Conservation (phyloP, 176 grass and related monocot genomes). For the Pontederia paniculata region DNA sequence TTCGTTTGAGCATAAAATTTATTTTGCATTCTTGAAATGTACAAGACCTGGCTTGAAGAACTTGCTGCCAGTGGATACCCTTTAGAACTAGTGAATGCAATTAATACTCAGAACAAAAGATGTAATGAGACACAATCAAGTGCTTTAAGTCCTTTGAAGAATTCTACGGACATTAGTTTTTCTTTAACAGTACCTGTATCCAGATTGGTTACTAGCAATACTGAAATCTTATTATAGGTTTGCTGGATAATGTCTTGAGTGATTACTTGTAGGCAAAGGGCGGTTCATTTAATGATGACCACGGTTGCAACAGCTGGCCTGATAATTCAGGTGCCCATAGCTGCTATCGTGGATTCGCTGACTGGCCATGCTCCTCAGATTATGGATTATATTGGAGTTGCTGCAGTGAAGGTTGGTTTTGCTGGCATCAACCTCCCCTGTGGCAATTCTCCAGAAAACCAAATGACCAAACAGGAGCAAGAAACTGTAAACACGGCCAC, state of each 20-base stretch:
- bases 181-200: no score
- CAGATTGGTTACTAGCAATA: not conserved
- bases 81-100: no score
- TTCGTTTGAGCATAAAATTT: no score
- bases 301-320: constrained; percentile 88
- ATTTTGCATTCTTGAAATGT: no score
- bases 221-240: constrained; percentile 37
- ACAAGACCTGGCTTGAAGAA: no score
- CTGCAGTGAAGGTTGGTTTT: constrained; percentile 74
- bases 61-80: no score
- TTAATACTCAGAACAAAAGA: no score
- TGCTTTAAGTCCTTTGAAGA: no score
- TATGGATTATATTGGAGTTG: constrained; percentile 56
- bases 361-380: constrained; percentile 69
- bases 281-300: constrained; percentile 75
- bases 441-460: constrained; percentile 8
- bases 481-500: not conserved
- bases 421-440: constrained; percentile 70
- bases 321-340: constrained; percentile 88
- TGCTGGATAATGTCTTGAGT: constrained; percentile 91
- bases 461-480: constrained; percentile 6
- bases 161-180: no score
- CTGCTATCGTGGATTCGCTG: constrained; percentile 67
- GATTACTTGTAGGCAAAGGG: constrained; percentile 95
- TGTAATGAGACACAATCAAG: no score